Evolutionary conservation across 2,329 filamentous ascomycete species (phyloP).

Genomic region (Paracamarosporium sp.): DNA sequence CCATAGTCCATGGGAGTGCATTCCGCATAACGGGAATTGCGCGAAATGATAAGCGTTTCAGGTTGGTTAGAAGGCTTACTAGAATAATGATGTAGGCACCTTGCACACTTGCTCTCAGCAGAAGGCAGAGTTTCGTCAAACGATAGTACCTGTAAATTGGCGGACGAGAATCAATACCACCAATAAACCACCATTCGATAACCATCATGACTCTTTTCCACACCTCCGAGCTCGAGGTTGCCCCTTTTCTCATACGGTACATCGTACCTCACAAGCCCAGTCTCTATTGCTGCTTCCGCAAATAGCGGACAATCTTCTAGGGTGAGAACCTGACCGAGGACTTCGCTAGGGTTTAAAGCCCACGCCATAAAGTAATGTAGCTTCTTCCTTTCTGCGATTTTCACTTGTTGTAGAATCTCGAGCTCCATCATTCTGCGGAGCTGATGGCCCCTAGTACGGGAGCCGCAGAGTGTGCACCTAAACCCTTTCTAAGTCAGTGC

Average conservation of each 20-base stretch:
- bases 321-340: neutral
- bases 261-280: neutral
- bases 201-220: neutral
- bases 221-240: neutral
- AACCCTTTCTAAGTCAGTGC: neutral
- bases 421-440: neutral
- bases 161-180: neutral
- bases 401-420: neutral
- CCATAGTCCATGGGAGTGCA: neutral
- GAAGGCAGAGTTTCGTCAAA: constrained; percentile 7
- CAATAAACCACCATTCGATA: neutral
- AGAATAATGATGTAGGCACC: constrained; percentile 10
- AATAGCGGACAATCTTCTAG: neutral
- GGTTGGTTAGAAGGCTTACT: constrained; percentile 3
- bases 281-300: neutral
- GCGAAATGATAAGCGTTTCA: neutral
- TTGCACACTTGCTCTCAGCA: constrained; percentile 9
- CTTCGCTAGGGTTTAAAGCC: neutral
- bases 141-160: neutral
- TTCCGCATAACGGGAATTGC: neutral
- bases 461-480: neutral
- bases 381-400: neutral
- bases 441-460: neutral
- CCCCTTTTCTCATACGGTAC: neutral
- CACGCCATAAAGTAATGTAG: neutral